phyloP scores from a whole-genome alignment of 2,329 filamentous ascomycete species.

The Phaeosphaeriaceae sp. region DNA sequence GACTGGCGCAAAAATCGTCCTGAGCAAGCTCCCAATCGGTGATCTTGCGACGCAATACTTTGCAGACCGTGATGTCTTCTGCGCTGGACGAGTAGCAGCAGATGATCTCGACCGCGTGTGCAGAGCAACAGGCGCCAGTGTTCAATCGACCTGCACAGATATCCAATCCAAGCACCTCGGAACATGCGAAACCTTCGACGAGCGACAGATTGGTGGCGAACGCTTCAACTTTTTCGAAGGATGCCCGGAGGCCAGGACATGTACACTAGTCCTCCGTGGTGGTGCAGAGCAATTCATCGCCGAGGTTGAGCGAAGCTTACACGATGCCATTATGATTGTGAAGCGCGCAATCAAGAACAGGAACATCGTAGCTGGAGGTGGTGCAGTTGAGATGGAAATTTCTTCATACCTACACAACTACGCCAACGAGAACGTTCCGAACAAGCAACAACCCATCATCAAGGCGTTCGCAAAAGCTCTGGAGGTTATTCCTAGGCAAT shows the following conservation, averaged over 20 bases:
- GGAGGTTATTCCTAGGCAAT: constrained; percentile 93
- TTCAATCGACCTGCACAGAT: constrained; percentile 96
- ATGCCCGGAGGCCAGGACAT: constrained; percentile 94
- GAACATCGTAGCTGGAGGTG: constrained; percentile 92
- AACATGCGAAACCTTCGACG: constrained; percentile 88
- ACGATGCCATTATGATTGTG: constrained; percentile 99
- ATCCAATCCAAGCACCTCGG: constrained; percentile 89
- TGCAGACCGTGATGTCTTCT: constrained; percentile 97
- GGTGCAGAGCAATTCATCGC: constrained; percentile 99
- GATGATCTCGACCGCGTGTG: constrained; percentile 97
- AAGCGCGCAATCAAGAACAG: constrained; percentile 97
- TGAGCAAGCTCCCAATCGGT: constrained; percentile 96
- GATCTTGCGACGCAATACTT: constrained; percentile 98
- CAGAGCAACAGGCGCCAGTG: constrained; percentile 87
- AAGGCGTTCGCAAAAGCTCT: constrained; percentile 97
- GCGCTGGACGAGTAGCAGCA: constrained; percentile 86
- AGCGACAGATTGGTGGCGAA: constrained; percentile 96
- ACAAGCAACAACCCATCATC: constrained; percentile 97
- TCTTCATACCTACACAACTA: constrained; percentile 91
- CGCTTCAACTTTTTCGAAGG: constrained; percentile 99
- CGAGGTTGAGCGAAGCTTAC: constrained; percentile 94
- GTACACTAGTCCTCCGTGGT: constrained; percentile 91
- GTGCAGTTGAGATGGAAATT: constrained; percentile 95
- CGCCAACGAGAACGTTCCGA: constrained; percentile 87
- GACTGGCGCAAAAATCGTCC: constrained; percentile 94